These are phyloP conservation scores for Moesziomyces parantarcticus DNA, from an alignment of 1,284 basidiomycete species.

Conservation along the genomic window DNA sequence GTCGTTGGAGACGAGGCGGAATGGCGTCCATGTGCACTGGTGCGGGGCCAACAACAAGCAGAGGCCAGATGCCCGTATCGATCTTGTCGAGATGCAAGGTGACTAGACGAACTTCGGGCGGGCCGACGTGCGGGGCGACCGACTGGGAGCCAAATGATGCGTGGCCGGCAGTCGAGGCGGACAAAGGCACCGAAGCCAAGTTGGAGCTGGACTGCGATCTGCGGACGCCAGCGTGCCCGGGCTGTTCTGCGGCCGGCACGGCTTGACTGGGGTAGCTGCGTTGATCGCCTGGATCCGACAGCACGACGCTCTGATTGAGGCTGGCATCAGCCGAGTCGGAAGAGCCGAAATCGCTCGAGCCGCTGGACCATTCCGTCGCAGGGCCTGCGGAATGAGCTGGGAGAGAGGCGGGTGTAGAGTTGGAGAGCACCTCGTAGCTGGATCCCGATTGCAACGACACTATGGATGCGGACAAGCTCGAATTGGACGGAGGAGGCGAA, in stretches of 20 bases:
- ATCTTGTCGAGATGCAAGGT: conserved; percentile 52
- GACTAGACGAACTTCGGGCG: conserved; percentile 44
- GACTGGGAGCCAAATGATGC: background rate
- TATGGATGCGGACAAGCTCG: conserved; percentile 36
- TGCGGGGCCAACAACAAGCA: conserved; percentile 47
- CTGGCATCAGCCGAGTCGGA: conserved; percentile 41
- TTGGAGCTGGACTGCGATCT: conserved; percentile 24
- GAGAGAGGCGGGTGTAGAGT: conserved; percentile 13
- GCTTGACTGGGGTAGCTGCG: conserved; percentile 1
- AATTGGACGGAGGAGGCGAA: conserved; percentile 32
- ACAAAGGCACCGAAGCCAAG: conserved; percentile 5
- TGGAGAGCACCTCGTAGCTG: conserved; percentile 43
- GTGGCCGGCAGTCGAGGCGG: background rate
- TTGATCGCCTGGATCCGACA: conserved; percentile 43
- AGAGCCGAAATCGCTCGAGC: conserved; percentile 48
- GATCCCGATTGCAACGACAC: conserved; percentile 40
- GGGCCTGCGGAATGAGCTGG: conserved; percentile 16
- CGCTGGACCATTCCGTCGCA: conserved; percentile 42
- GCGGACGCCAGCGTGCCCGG: conserved; percentile 4
- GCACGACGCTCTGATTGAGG: conserved; percentile 33
- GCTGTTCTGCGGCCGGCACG: background rate
- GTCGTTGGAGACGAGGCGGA: conserved; percentile 10
- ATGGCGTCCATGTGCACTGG: conserved; percentile 24
- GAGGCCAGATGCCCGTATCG: conserved; percentile 50
- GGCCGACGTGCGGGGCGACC: conserved; percentile 7